Percentiles rank a stretch among this genome's conserved stretches.
These are phyloP conservation scores for Auricularia sp. DNA, from an alignment of 768 basidiomycete genomes.

Conservation along the genomic window DNA sequence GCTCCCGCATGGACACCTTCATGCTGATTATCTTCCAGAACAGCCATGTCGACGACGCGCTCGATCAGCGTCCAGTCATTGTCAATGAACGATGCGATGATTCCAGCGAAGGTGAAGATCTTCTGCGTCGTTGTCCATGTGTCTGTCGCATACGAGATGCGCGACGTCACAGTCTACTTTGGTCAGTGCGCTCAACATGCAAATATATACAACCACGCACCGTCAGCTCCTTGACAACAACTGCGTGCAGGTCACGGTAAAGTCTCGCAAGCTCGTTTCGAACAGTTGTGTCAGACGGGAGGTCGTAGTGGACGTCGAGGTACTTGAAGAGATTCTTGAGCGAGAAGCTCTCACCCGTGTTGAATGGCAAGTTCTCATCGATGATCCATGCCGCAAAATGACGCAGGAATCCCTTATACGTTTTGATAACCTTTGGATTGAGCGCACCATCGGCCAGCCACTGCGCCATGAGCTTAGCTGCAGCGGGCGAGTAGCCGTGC, in stretches of 20 bases:
- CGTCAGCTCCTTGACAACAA: slow-evolving; percentile 15
- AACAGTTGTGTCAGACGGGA: slow-evolving; percentile 21
- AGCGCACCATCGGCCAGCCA: slow-evolving; percentile 2
- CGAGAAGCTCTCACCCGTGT: slow-evolving; percentile 14
- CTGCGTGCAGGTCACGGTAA: slow-evolving; percentile 13
- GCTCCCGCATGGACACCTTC: slow-evolving; percentile 22
- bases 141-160: slow-evolving; percentile 11
- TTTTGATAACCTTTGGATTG: background rate
- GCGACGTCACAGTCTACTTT: slow-evolving; percentile 9
- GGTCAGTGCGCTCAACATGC: background rate
- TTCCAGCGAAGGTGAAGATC: slow-evolving; percentile 14
- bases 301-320: slow-evolving; percentile 9
- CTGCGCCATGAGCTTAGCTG: slow-evolving; percentile 15
- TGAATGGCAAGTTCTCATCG: slow-evolving; percentile 17
- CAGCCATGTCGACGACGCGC: slow-evolving; percentile 12
- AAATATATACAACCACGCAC: slow-evolving; percentile 2
- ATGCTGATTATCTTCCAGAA: slow-evolving; percentile 14
- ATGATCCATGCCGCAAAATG: slow-evolving; percentile 5
- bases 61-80: slow-evolving; percentile 15
- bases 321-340: slow-evolving; percentile 13
- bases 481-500: background rate
- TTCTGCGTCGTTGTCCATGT: slow-evolving; percentile 14
- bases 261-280: slow-evolving; percentile 15
- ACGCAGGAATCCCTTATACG: background rate
- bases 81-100: slow-evolving; percentile 13